These are phyloP conservation scores for Orbilia quercus DNA, from an alignment of 2,329 filamentous ascomycete genomes.

Conservation along the genomic window DNA sequence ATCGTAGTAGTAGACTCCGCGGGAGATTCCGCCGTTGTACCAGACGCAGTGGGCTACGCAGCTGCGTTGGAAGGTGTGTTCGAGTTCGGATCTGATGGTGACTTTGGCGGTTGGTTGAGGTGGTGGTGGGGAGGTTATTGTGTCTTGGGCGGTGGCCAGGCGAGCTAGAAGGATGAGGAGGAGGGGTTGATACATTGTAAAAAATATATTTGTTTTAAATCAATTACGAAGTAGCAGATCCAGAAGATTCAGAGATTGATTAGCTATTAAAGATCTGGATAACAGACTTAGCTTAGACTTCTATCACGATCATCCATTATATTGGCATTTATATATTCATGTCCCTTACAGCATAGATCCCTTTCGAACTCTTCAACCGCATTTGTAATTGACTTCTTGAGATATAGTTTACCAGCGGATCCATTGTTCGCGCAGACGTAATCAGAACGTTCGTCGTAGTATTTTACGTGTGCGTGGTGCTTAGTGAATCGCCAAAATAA, in stretches of 20 bases:
- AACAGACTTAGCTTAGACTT: too few species aligned
- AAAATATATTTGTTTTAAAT: background rate
- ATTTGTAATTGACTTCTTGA: too few species aligned
- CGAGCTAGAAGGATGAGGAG: conserved; percentile 22
- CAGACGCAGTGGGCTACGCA: conserved; percentile 59
- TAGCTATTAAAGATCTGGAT: too few species aligned
- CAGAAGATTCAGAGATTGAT: too few species aligned
- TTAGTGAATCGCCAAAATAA: conserved; percentile 29
- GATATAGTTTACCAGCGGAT: too few species aligned
- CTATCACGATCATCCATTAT: too few species aligned
- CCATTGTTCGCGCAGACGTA: too few species aligned
- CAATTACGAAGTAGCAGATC: background rate
- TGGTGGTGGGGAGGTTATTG: conserved; percentile 1
- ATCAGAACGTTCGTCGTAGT: too few species aligned
- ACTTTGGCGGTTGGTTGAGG: conserved; percentile 11
- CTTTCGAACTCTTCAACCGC: conserved; percentile 25
- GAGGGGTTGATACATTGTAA: conserved; percentile 14
- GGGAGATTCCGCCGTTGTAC: conserved; percentile 57
- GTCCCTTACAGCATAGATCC: too few species aligned
- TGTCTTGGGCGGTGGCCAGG: conserved; percentile 11
- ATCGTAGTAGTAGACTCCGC: conserved; percentile 54
- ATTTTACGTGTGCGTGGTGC: too few species aligned
- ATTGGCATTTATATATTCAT: too few species aligned
- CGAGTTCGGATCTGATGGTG: conserved; percentile 9
- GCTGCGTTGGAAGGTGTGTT: conserved; percentile 46